Conservation (phyloP, 495 filamentous ascomycete species). For the Aspergillus sclerotiicarbonarius region DNA sequence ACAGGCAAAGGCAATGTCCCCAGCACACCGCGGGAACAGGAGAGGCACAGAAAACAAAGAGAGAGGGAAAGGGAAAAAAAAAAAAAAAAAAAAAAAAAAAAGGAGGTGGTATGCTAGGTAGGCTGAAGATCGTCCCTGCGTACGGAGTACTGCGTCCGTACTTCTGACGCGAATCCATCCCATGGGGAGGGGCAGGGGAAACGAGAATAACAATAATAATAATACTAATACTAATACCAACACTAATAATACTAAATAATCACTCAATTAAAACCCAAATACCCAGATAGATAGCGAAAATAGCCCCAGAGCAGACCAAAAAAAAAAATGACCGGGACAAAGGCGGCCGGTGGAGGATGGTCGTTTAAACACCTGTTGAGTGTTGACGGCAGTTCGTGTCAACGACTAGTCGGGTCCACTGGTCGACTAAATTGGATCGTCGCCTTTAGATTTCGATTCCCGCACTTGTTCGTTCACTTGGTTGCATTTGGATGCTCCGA, state of each 20-base stretch:
- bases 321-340: too few relatives aligned
- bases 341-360: not conserved
- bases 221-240: too few relatives aligned
- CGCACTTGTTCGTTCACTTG: not conserved
- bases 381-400: constrained; percentile 13
- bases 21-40: not conserved
- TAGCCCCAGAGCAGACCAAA: too few relatives aligned
- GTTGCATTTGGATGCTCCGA: too few relatives aligned
- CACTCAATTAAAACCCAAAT: not conserved
- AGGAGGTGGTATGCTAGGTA: constrained; percentile 9
- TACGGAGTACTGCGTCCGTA: not conserved
- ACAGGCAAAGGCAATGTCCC: not conserved
- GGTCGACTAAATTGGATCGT: constrained; percentile 1
- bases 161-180: constrained; percentile 13
- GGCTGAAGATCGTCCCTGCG: not conserved
- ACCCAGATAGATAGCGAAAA: not conserved
- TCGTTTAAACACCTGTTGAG: not conserved
- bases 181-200: not conserved
- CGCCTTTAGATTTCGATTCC: not conserved
- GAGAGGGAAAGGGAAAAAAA: constrained; percentile 5
- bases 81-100: constrained; percentile 9
- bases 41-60: too few relatives aligned
- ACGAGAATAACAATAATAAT: too few relatives aligned
- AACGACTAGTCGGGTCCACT: constrained; percentile 12
- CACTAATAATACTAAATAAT: not conserved